Percentiles rank a stretch among this genome's conserved stretches.
Evolutionary conservation across 108 stramenopile species (phyloP).

Genomic region (Mediolabrus comicus): DNA sequence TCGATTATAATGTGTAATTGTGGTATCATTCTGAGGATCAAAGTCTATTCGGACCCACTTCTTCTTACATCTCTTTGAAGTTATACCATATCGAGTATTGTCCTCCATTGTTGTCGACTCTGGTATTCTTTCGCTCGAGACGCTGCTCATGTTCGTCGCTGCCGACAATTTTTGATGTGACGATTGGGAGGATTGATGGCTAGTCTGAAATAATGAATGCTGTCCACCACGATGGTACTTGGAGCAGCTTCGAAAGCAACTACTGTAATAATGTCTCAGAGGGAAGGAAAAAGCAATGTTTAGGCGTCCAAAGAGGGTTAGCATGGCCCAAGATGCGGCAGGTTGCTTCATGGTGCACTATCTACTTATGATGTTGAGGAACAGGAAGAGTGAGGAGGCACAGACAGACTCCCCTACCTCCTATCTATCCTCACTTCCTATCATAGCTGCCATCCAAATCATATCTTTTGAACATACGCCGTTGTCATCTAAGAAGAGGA

Average conservation of each 20-base stretch:
- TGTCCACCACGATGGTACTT: too few species aligned
- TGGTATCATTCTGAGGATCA: background rate
- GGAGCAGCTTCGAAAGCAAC: background rate
- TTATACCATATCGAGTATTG: background rate
- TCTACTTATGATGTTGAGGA: background rate
- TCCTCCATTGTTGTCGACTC: background rate
- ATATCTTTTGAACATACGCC: too few species aligned
- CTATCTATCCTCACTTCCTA: too few species aligned
- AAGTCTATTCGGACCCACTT: background rate
- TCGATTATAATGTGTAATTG: too few species aligned
- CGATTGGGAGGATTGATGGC: background rate
- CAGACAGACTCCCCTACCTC: background rate
- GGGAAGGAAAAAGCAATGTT: background rate
- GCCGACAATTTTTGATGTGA: background rate
- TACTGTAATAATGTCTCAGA: background rate
- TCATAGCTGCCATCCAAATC: too few species aligned
- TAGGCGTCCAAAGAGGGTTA: background rate
- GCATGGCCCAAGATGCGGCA: background rate
- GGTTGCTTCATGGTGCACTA: background rate
- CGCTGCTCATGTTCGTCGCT: background rate
- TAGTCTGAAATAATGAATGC: background rate
- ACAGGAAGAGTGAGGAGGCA: background rate
- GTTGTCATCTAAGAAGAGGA: too few species aligned
- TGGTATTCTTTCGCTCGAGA: background rate
- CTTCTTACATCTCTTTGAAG: background rate